Base-by-base conservation (phyloP, 2,329 filamentous ascomycete species). In the Sporothrix schenckii region DNA sequence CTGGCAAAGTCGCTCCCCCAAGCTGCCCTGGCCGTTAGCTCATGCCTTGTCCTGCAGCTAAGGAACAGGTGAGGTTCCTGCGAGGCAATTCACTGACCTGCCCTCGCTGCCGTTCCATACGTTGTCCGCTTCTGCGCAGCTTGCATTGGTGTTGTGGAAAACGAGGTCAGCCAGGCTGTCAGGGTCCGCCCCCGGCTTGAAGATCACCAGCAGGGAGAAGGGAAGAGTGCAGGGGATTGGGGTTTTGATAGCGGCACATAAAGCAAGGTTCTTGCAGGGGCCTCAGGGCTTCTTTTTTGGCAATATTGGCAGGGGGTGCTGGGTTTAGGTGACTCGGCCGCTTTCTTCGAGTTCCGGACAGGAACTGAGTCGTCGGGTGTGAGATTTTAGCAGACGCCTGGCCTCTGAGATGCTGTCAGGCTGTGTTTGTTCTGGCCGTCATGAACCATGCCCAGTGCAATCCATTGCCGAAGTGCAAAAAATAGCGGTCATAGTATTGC, bases 241-340 rank as follows among this genome's bases (percentile, higher is more conserved):
- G 21, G 3, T 53, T n/a, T 21, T 53, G 50, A 24, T 21, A n/a
- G 21, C 13, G 50, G 4, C n/a, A n/a, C 49, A 56, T 24, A 61
- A 60, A 21, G 56, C 56, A 61, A 34, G 56, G 41, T 63, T 63
- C 41, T 49, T 49, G 60, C 60, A 60, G 56, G 56, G 34, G 34
- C 34, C 34, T 34, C 34, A 34, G 56, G 34, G 2, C 16, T 3
- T 19, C 54, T 41, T 41, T 41, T 60, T 14, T 60, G 56, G 56
- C 34, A 21, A 34, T 19, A 30, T 41, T 24, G 34, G 58, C 58
- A 63, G 21, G 60, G 60, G 41, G 21, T 34, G 60, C 41, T 49
- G 60, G 60, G 60, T 21, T 19, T 63, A 27, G n/a, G 60, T 41
- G 60, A 63, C 41, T 27, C 60, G 60, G 60, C 60, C 60, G 44